Evolutionary conservation across 2,329 filamentous ascomycete genomes (phyloP).

Genomic region (Thielaviopsis euricoi): DNA sequence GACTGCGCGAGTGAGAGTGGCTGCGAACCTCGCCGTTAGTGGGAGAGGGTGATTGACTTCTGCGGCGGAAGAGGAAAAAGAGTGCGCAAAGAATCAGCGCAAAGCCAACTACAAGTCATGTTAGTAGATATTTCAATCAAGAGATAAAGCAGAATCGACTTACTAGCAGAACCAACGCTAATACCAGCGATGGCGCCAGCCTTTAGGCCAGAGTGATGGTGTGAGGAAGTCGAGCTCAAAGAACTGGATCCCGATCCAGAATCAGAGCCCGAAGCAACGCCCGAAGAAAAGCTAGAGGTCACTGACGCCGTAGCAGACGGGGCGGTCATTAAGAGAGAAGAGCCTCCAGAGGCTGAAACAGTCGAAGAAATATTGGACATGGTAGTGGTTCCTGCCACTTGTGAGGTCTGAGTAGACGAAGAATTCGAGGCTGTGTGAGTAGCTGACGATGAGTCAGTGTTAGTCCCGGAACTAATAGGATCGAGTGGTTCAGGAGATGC

Average conservation of each 20-base stretch:
- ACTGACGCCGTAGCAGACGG: background rate
- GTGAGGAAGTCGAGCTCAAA: background rate
- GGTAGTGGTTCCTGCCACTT: background rate
- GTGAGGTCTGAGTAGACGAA: background rate
- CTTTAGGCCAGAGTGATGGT: background rate
- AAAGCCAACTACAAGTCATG: background rate
- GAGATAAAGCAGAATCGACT: background rate
- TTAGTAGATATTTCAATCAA: background rate
- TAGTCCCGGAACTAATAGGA: background rate
- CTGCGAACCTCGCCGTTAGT: background rate
- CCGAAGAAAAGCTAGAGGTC: background rate
- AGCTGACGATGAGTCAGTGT: background rate
- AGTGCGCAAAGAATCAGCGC: background rate
- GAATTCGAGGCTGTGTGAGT: background rate
- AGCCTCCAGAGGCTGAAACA: background rate
- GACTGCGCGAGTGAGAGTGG: background rate
- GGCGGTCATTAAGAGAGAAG: background rate
- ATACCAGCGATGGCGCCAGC: constrained; percentile 2
- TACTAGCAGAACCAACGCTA: constrained; percentile 1
- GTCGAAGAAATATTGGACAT: background rate
- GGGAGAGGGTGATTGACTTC: background rate
- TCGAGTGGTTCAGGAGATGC: background rate
- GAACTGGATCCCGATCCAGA: background rate
- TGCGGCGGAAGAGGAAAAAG: background rate
- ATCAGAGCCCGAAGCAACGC: background rate